A percentile compares a stretch with the other conserved stretches of the same genome.
These are phyloP conservation scores for Chamaenerion angustifolium DNA, from an alignment of 345 rosid genomes.

Conservation along the genomic window DNA sequence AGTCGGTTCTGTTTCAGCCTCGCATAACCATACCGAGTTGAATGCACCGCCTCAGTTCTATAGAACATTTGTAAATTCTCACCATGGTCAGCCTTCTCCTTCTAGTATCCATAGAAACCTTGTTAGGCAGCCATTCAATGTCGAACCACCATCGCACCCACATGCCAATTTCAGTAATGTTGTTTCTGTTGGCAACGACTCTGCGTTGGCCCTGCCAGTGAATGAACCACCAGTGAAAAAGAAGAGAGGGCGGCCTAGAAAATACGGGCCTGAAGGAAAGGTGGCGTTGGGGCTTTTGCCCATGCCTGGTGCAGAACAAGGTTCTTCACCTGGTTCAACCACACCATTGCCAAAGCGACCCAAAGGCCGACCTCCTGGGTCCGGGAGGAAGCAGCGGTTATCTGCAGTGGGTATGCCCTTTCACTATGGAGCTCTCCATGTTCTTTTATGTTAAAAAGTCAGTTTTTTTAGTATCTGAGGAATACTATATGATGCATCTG, in stretches of 20 bases:
- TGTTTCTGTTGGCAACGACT: neutral
- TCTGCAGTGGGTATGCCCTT: conserved; percentile 64
- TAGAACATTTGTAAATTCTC: conserved; percentile 1
- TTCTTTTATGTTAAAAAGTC: too few species aligned
- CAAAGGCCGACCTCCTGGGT: conserved; percentile 95
- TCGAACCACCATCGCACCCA: conserved; percentile 1
- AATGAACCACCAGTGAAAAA: conserved; percentile 45
- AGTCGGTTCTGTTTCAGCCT: too few species aligned
- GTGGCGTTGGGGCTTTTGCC: conserved; percentile 79
- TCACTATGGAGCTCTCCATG: neutral
- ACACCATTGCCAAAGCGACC: conserved; percentile 38
- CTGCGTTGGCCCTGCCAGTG: neutral
- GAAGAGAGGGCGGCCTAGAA: conserved; percentile 97
- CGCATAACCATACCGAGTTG: neutral
- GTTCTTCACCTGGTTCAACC: conserved; percentile 43
- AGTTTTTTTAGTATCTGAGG: too few species aligned
- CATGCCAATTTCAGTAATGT: neutral
- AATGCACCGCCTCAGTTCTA: conserved; percentile 5
- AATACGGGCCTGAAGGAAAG: conserved; percentile 75
- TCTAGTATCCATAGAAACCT: neutral
- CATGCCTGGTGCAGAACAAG: conserved; percentile 37
- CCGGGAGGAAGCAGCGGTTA: conserved; percentile 89
- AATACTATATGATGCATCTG: too few species aligned
- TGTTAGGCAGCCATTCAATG: neutral
- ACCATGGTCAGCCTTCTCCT: conserved; percentile 5